Percentiles rank a stretch among this genome's conserved stretches.
Conservation (phyloP, 2,329 filamentous ascomycete species). For the Fusarium drepaniforme region DNA sequence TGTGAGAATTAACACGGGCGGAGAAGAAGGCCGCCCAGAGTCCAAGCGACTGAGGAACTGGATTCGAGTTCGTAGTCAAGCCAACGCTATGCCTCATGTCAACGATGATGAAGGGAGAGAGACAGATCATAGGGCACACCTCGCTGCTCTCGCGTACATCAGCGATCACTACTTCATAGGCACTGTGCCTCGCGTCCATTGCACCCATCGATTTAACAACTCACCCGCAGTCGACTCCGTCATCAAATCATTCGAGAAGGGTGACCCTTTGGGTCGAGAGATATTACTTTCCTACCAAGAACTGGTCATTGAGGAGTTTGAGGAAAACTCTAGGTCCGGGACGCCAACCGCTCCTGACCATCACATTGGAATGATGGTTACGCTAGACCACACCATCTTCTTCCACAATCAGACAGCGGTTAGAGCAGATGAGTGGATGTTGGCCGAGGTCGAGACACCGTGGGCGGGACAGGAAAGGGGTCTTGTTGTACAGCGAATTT, state of each 20-base stretch:
- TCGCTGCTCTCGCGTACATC: not conserved
- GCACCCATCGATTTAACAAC: not conserved
- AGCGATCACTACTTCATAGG: not conserved
- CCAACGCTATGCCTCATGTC: not conserved
- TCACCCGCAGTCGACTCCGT: not conserved
- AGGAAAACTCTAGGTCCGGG: not conserved
- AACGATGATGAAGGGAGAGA: not conserved
- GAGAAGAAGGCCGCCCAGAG: not conserved
- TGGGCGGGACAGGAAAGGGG: not conserved
- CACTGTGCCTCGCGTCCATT: not conserved
- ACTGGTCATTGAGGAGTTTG: not conserved
- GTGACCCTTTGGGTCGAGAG: not conserved
- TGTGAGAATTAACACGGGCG: not conserved
- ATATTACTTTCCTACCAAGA: not conserved
- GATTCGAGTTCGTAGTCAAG: not conserved
- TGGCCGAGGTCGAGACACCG: not conserved
- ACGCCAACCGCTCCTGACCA: not conserved
- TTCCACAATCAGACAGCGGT: not conserved
- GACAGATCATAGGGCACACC: not conserved
- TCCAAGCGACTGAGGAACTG: not conserved
- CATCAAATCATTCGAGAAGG: not conserved
- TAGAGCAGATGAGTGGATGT: not conserved
- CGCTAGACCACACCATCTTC: not conserved
- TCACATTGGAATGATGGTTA: not conserved
- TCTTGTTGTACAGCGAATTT: not conserved